Conservation (phyloP, 805 yeast species). For the Metschnikowia orientalis region DNA sequence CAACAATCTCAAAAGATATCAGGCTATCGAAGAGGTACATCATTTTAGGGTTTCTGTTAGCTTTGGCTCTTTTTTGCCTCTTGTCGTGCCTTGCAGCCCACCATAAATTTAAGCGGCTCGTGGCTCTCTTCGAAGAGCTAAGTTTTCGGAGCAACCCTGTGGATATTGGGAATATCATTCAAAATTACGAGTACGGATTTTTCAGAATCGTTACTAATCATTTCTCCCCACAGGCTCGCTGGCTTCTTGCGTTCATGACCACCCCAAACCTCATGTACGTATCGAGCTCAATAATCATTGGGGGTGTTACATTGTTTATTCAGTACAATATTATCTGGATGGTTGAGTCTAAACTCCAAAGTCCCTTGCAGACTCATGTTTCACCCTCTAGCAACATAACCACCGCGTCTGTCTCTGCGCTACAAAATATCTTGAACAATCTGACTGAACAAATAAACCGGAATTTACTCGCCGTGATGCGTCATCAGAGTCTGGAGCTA, state of each 20-base stretch:
- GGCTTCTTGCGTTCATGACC: conserved; percentile 9
- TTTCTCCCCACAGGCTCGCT: conserved; percentile 6
- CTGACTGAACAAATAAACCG: conserved; percentile 56
- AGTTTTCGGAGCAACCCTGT: conserved; percentile 5
- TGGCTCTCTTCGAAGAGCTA: conserved; percentile 1
- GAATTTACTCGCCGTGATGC: conserved; percentile 63
- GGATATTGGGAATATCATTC: conserved; percentile 11
- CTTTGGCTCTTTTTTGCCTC: not conserved
- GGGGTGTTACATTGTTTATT: not conserved
- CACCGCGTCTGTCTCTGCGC: conserved; percentile 4
- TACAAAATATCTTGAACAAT: conserved; percentile 24
- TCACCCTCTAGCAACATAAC: not conserved
- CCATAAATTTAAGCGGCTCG: not conserved
- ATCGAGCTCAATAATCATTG: not conserved
- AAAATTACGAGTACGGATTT: conserved; percentile 9
- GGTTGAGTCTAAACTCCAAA: not conserved
- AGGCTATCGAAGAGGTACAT: too few species aligned
- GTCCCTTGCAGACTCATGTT: not conserved
- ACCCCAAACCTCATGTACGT: conserved; percentile 6
- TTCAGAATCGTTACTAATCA: conserved; percentile 4
- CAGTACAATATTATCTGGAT: not conserved
- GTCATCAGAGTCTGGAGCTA: conserved; percentile 27
- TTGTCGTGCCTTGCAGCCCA: not conserved
- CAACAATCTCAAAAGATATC: too few species aligned
- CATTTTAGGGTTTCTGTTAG: not conserved